Evolutionary conservation across 768 basidiomycete genomes (phyloP), one percentile per base, ranked within the genome.

Genomic region (Hortiboletus campestris): DNA sequence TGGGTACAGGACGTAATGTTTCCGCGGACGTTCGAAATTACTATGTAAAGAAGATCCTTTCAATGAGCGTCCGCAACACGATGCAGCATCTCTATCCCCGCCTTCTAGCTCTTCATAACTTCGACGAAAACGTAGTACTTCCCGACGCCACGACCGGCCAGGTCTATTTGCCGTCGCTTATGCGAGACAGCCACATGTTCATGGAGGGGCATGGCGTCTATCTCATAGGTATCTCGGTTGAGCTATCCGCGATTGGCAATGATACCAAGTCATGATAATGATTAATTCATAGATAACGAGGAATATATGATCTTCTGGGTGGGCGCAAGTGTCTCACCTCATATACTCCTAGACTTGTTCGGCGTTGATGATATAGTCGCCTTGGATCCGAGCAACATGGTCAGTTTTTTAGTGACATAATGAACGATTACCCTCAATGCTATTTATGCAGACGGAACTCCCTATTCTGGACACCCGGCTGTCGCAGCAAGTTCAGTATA

Each of bases 201-300:
- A 98, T 99, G 97, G 85, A 92, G 66, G 82, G 83, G 2, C 79
- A 90, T 63, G 97, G 97, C 0, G 76, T 97, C n/a, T 99, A 98
- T 73, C 77, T 98, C 43, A 86, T 96, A 58, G 91, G 96, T 94
- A 61, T 49, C 80, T 69, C 12, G 14, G 10, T 48, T 51, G 57
- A 59, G 46, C 39, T 35, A 51, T 54, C 40, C 41, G 39, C 47
- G 45, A 60, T 53, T 55, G 58, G 55, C n/a, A 49, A 56, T 62
- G 57, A 62, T 57, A 54, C 16, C 31, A 6, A 46, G 51, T 56
- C 32, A 56, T 39, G 29, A 25, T 46, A 35, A 3, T 39, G 29
- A 25, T 46, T 36, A 3, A 35, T 60, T 49, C 50, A 58, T 67
- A 96, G 94, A 92, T 68, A 96, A 96, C 65, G 94, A 92, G 49